A percentile compares a stretch with the other conserved stretches of the same genome.
Evolutionary conservation across 139 green algal species (phyloP).

Genomic region (Closterium sp.): DNA sequence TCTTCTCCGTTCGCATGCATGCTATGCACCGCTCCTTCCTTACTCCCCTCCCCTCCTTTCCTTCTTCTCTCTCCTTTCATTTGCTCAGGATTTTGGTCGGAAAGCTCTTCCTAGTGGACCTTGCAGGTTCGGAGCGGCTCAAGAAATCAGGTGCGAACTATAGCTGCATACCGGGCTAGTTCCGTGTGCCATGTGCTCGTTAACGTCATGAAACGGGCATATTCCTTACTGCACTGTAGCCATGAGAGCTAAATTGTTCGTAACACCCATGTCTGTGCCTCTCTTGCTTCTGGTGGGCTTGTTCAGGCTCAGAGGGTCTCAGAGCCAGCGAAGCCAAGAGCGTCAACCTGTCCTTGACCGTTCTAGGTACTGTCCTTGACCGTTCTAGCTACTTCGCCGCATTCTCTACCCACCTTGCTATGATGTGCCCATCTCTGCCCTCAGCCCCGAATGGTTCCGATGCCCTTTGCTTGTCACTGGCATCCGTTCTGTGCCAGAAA

Average conservation of each 20-base stretch:
- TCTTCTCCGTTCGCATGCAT: neutral
- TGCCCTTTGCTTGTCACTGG: too few relatives aligned
- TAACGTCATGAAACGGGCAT: too few relatives aligned
- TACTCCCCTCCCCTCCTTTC: neutral
- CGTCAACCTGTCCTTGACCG: conserved; percentile 41
- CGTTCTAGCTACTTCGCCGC: neutral
- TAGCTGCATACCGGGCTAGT: neutral
- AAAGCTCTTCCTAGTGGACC: conserved; percentile 67
- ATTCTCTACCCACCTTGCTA: neutral
- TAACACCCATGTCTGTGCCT: neutral
- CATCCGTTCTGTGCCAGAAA: too few relatives aligned
- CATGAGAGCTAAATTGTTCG: too few relatives aligned
- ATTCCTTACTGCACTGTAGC: too few relatives aligned
- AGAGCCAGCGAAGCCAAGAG: conserved; percentile 38
- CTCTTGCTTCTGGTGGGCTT: neutral
- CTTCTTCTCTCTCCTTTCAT: neutral
- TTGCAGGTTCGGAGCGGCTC: conserved; percentile 76
- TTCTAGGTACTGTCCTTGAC: conserved; percentile 41
- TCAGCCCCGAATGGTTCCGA: too few relatives aligned
- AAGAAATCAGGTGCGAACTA: conserved; percentile 64
- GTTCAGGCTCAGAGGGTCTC: conserved; percentile 26
- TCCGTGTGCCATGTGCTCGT: too few relatives aligned
- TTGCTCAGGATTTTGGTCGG: conserved; percentile 44
- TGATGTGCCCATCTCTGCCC: too few relatives aligned
- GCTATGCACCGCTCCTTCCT: neutral